Base-by-base conservation (phyloP, 2,329 filamentous ascomycete genomes). In the Phialocephala sp. region DNA sequence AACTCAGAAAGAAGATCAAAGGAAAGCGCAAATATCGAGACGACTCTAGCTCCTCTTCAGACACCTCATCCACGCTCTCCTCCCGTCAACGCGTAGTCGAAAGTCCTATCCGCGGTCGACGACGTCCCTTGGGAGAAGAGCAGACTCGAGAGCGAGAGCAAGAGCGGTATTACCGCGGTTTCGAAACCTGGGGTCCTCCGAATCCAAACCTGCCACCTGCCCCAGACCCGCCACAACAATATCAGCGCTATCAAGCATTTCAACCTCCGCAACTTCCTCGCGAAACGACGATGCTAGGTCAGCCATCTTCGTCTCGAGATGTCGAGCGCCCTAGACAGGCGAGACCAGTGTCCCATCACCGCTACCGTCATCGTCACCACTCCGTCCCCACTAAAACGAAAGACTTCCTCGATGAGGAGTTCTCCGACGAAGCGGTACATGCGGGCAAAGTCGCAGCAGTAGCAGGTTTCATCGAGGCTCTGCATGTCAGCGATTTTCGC, bases 401-500 rank as follows among this genome's bases (percentile, higher is more conserved):
- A 11, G 20, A 27, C 1, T 50, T 50, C 12, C 11, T 54, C 4
- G 24, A 32, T 8, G 22, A 27, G 1, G 50, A 50, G 9, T 11
- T 63, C 43, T 54, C 36, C 4, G 24, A 35, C 9, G 64, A 68
- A 24, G 71, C 72, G 9, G 62, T 69, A 1, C 72, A 75, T 12
- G 72, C 68, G 0, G 72, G 72, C 18, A 72, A 74, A 59, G 69
- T 72, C 6, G 66, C 63, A 27, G 67, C 72, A 5, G 67, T 74
- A 5, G 76, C 78, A 0, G 74, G 80, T 55, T 62, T 79, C 64
- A 70, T 81, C 59, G 69, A 82, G 70, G 58, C 80, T 77, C 57
- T 79, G 69, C 0, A 80, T 78, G 67, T 80, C 79, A 9, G 75
- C 72, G 58, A 82, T 69, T 68, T 79, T 78, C 22, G 81, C 71